Conservation (phyloP, 345 rosid genomes). For the Lumnitzera racemosa region DNA sequence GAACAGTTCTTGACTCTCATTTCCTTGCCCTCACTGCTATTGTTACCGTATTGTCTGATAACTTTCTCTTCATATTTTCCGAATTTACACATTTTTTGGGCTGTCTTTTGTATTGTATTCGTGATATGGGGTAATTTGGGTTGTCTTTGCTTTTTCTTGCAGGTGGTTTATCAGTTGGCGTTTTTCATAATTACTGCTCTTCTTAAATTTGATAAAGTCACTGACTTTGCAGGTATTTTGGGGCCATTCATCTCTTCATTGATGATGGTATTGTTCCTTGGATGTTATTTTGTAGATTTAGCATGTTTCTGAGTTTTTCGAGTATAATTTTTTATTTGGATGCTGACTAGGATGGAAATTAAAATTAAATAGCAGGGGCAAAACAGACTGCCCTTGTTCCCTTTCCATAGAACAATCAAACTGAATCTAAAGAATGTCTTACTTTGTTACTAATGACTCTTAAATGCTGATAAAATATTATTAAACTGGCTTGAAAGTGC, state of each 20-base stretch:
- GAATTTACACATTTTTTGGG: neutral
- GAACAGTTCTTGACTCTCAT: conserved; percentile 69
- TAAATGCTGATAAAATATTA: too few species aligned
- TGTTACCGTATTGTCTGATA: conserved; percentile 52
- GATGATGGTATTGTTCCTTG: neutral
- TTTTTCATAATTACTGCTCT: conserved; percentile 79
- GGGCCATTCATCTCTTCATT: neutral
- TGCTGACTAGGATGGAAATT: too few species aligned
- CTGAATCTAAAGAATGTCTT: too few species aligned
- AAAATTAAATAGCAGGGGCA: too few species aligned
- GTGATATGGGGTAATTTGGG: neutral
- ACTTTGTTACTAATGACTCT: too few species aligned
- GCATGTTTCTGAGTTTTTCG: neutral
- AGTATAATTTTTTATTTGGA: too few species aligned
- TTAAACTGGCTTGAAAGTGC: too few species aligned
- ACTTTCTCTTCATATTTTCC: neutral
- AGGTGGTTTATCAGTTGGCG: conserved; percentile 71
- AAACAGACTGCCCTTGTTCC: too few species aligned
- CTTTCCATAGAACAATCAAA: too few species aligned
- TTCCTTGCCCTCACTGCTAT: conserved; percentile 68
- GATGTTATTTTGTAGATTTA: too few species aligned
- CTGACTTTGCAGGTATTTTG: conserved; percentile 79
- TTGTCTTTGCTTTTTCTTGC: conserved; percentile 8
- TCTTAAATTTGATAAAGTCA: conserved; percentile 82
- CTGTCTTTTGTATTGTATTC: neutral